These are phyloP conservation scores for Globisporangium okanoganense DNA, from an alignment of 352 stramenopile genomes.

Conservation along the genomic window DNA sequence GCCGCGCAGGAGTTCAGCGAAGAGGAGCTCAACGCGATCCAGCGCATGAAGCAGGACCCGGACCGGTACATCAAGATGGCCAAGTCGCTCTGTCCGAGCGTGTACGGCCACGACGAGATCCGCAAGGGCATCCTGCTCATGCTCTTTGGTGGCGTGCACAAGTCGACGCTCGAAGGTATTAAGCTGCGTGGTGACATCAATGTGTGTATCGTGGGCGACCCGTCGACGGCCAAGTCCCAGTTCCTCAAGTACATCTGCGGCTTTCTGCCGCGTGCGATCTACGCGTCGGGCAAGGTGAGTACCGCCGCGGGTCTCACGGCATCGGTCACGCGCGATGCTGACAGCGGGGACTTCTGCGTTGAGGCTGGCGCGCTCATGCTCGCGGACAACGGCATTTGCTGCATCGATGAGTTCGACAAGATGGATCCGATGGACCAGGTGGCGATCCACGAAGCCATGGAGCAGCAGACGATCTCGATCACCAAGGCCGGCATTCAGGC, in stretches of 20 bases:
- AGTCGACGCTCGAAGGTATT: slow-evolving; percentile 96
- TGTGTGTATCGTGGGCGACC: slow-evolving; percentile 98
- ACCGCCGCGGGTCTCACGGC: slow-evolving; percentile 97
- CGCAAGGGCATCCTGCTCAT: slow-evolving; percentile 95
- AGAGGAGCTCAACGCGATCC: slow-evolving; percentile 91
- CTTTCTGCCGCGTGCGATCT: slow-evolving; percentile 94
- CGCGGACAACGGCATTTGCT: slow-evolving; percentile 98
- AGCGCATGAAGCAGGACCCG: slow-evolving; percentile 88
- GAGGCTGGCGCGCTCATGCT: slow-evolving; percentile 97
- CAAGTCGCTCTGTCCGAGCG: slow-evolving; percentile 93
- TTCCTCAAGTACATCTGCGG: slow-evolving; percentile 97
- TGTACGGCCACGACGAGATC: slow-evolving; percentile 98
- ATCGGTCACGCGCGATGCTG: slow-evolving; percentile 93
- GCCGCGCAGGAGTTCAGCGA: slow-evolving; percentile 84
- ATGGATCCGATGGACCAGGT: slow-evolving; percentile 98
- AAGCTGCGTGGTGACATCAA: slow-evolving; percentile 99
- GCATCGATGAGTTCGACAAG: slow-evolving; percentile 99
- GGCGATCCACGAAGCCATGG: slow-evolving; percentile 99
- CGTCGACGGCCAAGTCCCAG: slow-evolving; percentile 98
- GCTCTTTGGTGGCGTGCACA: slow-evolving; percentile 98
- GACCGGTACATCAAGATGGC: slow-evolving; percentile 93
- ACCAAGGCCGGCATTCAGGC: slow-evolving; percentile 99
- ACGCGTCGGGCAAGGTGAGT: slow-evolving; percentile 98
- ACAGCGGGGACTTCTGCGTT: slow-evolving; percentile 91
- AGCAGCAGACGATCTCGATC: slow-evolving; percentile 99